Evolutionary conservation across 768 basidiomycete species (phyloP).

Genomic region (Boletus tomentosulus): DNA sequence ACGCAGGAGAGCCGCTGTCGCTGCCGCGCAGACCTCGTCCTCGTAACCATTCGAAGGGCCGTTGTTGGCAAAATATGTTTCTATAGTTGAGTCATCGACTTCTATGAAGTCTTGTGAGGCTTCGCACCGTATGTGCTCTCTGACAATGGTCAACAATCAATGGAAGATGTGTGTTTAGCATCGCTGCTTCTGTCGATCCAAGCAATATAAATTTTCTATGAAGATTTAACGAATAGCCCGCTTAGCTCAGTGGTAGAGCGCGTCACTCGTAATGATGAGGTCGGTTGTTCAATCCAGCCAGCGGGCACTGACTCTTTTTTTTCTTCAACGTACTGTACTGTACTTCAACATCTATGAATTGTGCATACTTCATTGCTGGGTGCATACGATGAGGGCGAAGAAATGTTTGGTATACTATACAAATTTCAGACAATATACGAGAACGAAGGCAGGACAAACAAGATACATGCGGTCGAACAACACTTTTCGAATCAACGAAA

Average conservation of each 20-base stretch:
- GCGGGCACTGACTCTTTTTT: constrained; percentile 19
- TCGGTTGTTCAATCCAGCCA: constrained; percentile 39
- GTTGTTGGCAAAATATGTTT: too few relatives aligned
- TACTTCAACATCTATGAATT: too few relatives aligned
- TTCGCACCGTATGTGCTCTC: too few relatives aligned
- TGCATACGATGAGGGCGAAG: not conserved
- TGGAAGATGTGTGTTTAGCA: too few relatives aligned
- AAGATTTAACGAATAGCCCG: constrained; percentile 9
- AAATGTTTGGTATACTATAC: constrained; percentile 19
- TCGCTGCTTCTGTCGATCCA: too few relatives aligned
- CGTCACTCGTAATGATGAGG: constrained; percentile 36
- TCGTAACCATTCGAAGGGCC: not conserved
- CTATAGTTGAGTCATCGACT: too few relatives aligned
- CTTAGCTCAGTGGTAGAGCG: constrained; percentile 40
- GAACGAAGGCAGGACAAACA: not conserved
- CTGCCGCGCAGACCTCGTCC: not conserved
- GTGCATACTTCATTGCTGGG: not conserved
- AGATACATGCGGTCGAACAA: constrained; percentile 8
- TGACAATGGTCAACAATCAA: too few relatives aligned
- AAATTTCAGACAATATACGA: constrained; percentile 12
- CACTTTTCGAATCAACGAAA: constrained; percentile 4
- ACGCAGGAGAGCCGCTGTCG: constrained; percentile 5
- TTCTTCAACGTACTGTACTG: too few relatives aligned
- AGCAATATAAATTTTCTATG: not conserved
- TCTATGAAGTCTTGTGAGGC: too few relatives aligned